These are phyloP conservation scores for Pythium aphanidermatum DNA, from an alignment of 352 stramenopile genomes.

Conservation along the genomic window DNA sequence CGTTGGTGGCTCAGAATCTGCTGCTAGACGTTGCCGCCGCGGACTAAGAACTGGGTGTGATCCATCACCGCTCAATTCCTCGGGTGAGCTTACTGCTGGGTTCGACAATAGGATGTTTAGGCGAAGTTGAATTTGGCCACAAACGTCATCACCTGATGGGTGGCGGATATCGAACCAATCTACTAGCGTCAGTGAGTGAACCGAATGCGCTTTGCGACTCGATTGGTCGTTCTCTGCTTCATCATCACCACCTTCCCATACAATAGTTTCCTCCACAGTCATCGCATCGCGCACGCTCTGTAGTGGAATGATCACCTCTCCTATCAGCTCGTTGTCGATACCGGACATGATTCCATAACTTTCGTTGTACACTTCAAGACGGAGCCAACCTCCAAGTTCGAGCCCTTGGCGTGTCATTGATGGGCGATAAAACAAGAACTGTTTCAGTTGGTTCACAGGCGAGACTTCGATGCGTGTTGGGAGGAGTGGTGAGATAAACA, in stretches of 20 bases:
- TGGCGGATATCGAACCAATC: constrained; percentile 79
- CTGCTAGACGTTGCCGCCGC: constrained; percentile 27
- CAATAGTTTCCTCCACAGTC: constrained; percentile 48
- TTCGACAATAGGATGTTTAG: constrained; percentile 70
- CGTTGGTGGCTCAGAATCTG: constrained; percentile 36
- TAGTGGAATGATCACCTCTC: constrained; percentile 65
- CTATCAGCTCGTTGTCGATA: constrained; percentile 65
- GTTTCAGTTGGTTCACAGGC: constrained; percentile 59
- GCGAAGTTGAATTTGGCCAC: constrained; percentile 68
- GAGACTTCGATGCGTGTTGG: constrained; percentile 60
- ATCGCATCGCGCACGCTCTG: constrained; percentile 61
- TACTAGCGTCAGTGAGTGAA: constrained; percentile 61
- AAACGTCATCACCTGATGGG: constrained; percentile 44
- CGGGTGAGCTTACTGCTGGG: constrained; percentile 15
- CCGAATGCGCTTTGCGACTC: constrained; percentile 30
- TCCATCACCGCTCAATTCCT: constrained; percentile 15
- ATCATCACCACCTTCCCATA: constrained; percentile 22
- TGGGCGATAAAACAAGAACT: constrained; percentile 72
- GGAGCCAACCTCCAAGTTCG: constrained; percentile 54
- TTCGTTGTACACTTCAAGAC: constrained; percentile 72
- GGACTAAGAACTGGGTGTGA: constrained; percentile 23
- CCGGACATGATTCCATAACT: constrained; percentile 74
- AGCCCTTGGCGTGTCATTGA: constrained; percentile 22
- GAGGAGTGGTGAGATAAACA: constrained; percentile 42
- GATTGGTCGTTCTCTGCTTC: constrained; percentile 21